phyloP scores from a whole-genome alignment of 202 grass and related monocot genomes.

The Zoysia matrella region DNA sequence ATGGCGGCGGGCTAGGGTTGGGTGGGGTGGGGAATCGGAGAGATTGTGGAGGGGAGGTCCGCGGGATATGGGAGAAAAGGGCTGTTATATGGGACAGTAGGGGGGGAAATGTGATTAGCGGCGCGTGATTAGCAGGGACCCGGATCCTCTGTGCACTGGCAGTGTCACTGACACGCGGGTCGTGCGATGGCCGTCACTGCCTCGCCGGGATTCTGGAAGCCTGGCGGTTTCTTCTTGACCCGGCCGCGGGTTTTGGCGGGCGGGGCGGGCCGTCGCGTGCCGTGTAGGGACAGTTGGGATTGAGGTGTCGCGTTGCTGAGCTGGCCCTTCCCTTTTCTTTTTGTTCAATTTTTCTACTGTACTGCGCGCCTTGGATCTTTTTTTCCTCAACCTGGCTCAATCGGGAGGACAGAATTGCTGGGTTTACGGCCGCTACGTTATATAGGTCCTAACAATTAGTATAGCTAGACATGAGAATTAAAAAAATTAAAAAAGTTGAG shows the following conservation, averaged over 20 bases:
- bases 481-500: no score
- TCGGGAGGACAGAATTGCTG: no score
- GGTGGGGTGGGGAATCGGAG: not conserved
- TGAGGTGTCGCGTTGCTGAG: constrained; percentile 33
- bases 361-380: not conserved
- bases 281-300: constrained; percentile 41
- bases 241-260: not conserved
- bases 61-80: not conserved
- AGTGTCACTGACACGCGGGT: no score
- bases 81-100: constrained; percentile 34
- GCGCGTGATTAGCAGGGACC: not conserved
- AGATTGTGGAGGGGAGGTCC: not conserved
- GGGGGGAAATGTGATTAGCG: constrained; percentile 30
- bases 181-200: not conserved
- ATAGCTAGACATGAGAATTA: no score
- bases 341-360: no score
- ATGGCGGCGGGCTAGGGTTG: constrained; percentile 61
- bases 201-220: constrained; percentile 24
- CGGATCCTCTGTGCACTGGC: no score
- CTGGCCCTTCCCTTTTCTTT: not conserved
- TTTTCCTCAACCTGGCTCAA: not conserved
- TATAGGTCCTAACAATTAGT: no score
- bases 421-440: no score
- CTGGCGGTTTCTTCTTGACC: constrained; percentile 40
- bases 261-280: no score